A percentile compares a stretch with the other conserved stretches of the same genome.
phyloP scores from a whole-genome alignment of 768 basidiomycete species.

The Russula griseocarnosa region DNA sequence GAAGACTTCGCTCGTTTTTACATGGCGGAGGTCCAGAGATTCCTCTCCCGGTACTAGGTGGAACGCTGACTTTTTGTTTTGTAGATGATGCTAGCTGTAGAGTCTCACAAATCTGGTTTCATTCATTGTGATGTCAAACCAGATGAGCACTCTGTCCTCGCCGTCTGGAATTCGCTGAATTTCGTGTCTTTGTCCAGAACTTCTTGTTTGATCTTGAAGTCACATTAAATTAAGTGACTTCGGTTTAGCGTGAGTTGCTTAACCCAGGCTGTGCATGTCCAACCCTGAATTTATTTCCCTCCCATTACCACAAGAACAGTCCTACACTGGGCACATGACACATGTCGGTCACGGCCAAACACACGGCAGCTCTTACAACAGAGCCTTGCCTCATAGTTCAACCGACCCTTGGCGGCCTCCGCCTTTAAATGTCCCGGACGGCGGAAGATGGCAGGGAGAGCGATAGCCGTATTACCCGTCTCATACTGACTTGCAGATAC shows the following conservation, averaged over 20 bases:
- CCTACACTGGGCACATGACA: conserved; percentile 97
- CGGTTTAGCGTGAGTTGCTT: conserved; percentile 77
- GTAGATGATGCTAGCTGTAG: conserved; percentile 91
- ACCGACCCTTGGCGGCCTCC: conserved; percentile 11
- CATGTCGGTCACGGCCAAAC: conserved; percentile 35
- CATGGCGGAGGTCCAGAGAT: neutral
- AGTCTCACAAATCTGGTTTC: conserved; percentile 90
- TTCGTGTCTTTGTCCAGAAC: conserved; percentile 53
- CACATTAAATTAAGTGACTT: conserved; percentile 96
- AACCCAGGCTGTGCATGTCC: conserved; percentile 3
- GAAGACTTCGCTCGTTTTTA: too few relatives aligned
- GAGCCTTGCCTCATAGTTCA: conserved; percentile 7
- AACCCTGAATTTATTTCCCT: conserved; percentile 8
- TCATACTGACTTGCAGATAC: conserved; percentile 17
- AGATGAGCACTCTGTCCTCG: conserved; percentile 52
- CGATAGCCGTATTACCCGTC: conserved; percentile 10
- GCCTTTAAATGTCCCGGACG: conserved; percentile 18
- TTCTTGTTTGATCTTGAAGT: conserved; percentile 89
- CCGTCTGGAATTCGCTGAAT: conserved; percentile 4
- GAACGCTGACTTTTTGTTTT: conserved; percentile 5
- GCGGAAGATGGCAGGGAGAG: conserved; percentile 3
- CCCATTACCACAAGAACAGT: conserved; percentile 52
- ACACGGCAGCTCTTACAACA: conserved; percentile 4
- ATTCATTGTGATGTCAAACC: conserved; percentile 98
- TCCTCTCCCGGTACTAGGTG: conserved; percentile 14